These are phyloP conservation scores for Juncus inflexus DNA, from an alignment of 176 grass and related monocot genomes.

Conservation along the genomic window DNA sequence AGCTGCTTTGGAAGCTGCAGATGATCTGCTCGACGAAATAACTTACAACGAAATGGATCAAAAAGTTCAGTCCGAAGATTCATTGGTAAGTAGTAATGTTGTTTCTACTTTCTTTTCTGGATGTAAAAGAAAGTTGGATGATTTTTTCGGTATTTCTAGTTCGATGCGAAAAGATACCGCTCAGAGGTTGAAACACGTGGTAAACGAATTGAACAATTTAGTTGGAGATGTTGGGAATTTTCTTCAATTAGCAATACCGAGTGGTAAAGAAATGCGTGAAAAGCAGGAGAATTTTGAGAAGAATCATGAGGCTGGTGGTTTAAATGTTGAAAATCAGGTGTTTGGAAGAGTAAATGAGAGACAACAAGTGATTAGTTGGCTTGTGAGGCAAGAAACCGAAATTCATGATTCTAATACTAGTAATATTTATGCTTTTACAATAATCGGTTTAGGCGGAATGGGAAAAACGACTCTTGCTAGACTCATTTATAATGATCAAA, in stretches of 20 bases:
- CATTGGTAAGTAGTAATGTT: conserved; percentile 18
- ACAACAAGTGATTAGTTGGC: neutral
- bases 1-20: conserved; percentile 24
- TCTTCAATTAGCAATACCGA: neutral
- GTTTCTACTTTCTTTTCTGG: neutral
- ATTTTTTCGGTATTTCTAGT: conserved; percentile 11
- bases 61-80: conserved; percentile 15
- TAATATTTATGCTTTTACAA: conserved; percentile 11
- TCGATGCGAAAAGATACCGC: neutral
- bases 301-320: neutral
- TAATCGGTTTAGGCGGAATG: conserved; percentile 34
- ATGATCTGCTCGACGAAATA: conserved; percentile 43
- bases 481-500: conserved; percentile 28
- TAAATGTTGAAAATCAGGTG: neutral
- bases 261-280: neutral
- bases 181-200: conserved; percentile 25
- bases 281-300: neutral
- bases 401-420: neutral
- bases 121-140: conserved; percentile 22
- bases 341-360: conserved; percentile 9
- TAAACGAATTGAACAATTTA: conserved; percentile 26
- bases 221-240: conserved; percentile 4
- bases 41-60: conserved; percentile 20
- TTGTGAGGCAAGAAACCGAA: neutral
- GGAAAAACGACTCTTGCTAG: conserved; percentile 49